These are phyloP conservation scores for Termitomyces sp. DNA, from an alignment of 768 basidiomycete genomes.

Conservation along the genomic window DNA sequence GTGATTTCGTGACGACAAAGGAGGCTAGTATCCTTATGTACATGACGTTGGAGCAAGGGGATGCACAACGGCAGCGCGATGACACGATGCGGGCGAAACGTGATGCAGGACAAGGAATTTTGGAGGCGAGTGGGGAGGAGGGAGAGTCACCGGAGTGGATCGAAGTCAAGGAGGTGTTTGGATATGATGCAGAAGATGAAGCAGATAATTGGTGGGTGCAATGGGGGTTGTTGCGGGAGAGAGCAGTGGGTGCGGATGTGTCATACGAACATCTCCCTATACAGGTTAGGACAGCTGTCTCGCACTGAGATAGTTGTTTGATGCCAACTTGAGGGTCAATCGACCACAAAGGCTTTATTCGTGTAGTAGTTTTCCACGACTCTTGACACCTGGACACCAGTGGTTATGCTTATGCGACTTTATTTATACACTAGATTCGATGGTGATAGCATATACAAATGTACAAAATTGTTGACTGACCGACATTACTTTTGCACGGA, in stretches of 20 bases:
- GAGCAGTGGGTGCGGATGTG: conserved; percentile 21
- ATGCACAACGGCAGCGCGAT: conserved; percentile 40
- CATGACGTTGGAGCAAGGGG: conserved; percentile 41
- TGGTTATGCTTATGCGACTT: too few species aligned
- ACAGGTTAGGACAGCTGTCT: neutral
- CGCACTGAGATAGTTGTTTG: neutral
- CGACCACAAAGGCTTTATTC: neutral
- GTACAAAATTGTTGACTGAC: neutral
- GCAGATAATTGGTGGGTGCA: conserved; percentile 61
- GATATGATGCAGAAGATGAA: conserved; percentile 54
- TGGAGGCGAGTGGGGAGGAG: conserved; percentile 4
- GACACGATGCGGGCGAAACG: conserved; percentile 27
- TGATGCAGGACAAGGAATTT: conserved; percentile 20
- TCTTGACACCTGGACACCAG: too few species aligned
- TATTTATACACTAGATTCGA: too few species aligned
- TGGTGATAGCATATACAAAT: neutral
- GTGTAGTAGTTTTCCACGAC: too few species aligned
- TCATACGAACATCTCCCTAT: conserved; percentile 2
- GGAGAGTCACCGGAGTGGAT: conserved; percentile 35
- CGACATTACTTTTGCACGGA: neutral
- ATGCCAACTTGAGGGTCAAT: neutral
- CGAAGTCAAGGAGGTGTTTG: conserved; percentile 43
- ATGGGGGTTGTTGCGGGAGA: conserved; percentile 45
- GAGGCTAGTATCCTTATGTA: conserved; percentile 42
- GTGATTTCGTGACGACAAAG: conserved; percentile 34